Base-by-base conservation (phyloP, 176 grass and related monocot genomes). In the Oryza nivara region DNA sequence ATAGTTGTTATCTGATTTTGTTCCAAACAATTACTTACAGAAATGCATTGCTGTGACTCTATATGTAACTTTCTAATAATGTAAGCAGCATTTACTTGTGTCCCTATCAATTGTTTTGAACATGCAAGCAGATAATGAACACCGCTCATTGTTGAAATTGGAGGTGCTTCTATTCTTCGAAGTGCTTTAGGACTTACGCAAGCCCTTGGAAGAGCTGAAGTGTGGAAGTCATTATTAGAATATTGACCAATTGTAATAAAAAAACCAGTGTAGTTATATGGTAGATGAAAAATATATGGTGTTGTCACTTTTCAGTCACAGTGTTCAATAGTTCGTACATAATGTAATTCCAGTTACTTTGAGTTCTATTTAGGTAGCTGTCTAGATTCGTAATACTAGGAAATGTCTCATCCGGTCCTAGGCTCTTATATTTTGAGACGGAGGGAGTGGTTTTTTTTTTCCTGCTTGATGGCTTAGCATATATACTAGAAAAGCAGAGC, bases 61-160 rank as follows among this genome's bases (percentile, higher is more conserved):
- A n/a, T 68, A 40, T 70, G 23, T 49, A 48, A 41, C n/a, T 74
- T 67, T 73, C 4, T 26, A 74, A 68, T 36, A 79, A 83, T 74
- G 16, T 34, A 86, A 82, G 20, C 7, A 78, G 52, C 70, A 6
- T 45, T 8, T 22, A 64, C 32, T 10, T 52, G 9, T 75, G 11
- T 76, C 72, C 22, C 22, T 66, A 61, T 12, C 38, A 16, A 36
- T 82, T 86, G 28, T 38, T 40, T 56, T 4, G 14, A 69, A 63
- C 20, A 51, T 75, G 17, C 5, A 73, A 86, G 54, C 23, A 16
- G 17, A 16, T 61, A 61, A 0, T 61, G 14, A n/a, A 6, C 7
- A 61, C 2, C 19, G 22, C 56, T 61, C 56, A 9, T 61, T 22
- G 2, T 60, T 5, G 9, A 60, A 60, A 60, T 60, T 7, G 7